Conservation (phyloP, 2,329 filamentous ascomycete species). For the Curvularia sp. region DNA sequence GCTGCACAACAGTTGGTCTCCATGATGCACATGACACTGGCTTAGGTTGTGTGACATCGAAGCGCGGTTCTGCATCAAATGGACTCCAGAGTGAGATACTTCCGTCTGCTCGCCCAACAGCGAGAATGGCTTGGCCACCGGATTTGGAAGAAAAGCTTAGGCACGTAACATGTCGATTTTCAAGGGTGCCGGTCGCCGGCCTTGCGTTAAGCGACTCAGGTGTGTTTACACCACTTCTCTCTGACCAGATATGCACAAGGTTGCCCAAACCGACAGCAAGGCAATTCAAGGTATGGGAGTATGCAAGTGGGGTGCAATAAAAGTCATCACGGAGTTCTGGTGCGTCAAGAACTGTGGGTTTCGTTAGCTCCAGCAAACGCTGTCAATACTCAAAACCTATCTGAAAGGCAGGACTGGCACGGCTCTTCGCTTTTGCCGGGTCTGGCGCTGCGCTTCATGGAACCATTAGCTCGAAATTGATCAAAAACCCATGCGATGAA, state of each 20-base stretch:
- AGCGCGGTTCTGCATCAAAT: constrained; percentile 72
- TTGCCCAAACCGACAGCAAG: constrained; percentile 84
- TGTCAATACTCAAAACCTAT: constrained; percentile 54
- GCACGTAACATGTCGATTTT: constrained; percentile 70
- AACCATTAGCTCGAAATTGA: constrained; percentile 16
- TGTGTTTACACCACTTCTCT: constrained; percentile 69
- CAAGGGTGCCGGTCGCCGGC: constrained; percentile 42
- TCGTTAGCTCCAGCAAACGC: constrained; percentile 42
- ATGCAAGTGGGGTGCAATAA: constrained; percentile 91
- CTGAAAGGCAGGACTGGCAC: constrained; percentile 80
- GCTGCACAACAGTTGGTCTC: constrained; percentile 67
- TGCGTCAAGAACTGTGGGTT: constrained; percentile 79
- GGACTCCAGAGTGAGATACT: constrained; percentile 79
- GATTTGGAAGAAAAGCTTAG: constrained; percentile 85
- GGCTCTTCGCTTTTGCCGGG: constrained; percentile 41
- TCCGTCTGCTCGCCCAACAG: constrained; percentile 81
- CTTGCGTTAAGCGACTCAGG: constrained; percentile 62
- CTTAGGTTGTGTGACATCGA: constrained; percentile 74
- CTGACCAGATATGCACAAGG: constrained; percentile 88
- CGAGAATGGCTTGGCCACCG: constrained; percentile 80
- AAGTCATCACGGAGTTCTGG: constrained; percentile 91
- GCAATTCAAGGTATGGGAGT: constrained; percentile 74
- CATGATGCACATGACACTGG: constrained; percentile 83
- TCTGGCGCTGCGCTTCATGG: constrained; percentile 35
- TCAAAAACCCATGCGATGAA: constrained; percentile 1